Evolutionary conservation across 139 green algal species (phyloP), one percentile per base, ranked within the genome.

Genomic region (Bryopsis sp.): DNA sequence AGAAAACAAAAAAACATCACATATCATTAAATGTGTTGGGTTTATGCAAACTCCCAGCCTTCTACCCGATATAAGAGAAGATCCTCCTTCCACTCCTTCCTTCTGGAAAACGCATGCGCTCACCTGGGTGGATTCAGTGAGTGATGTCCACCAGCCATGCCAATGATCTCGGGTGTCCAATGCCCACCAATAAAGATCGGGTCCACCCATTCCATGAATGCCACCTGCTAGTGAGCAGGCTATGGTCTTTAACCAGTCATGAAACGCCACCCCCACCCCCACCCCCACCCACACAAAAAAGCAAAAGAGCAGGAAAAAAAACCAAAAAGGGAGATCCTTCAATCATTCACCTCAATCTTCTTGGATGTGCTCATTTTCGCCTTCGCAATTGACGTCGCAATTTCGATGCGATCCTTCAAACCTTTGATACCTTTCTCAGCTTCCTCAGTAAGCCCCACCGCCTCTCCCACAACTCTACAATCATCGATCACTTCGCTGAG

Each of bases 131-230:
- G 82, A 71, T 95, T 95, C 7, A 95, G 47, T 7, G 88, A 79
- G 72, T 92, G 86, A 22, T 33, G 26, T 19, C 73, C 84, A 7
- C 88, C 88, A 3, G 86, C 88, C 85, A 95, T 84, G 2, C 81
- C 47, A 6, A 95, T 87, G n/a, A 95, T 75, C 78, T 90, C 77
- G 1, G 88, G 88, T 28, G 88, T 95, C 88, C 88, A 95, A 71
- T 95, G 88, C 0, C 89, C 89, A 1, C 89, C 89, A 2, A 68
- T 64, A 28, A 93, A 95, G 5, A 96, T 73, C 0, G 89, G 89
- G 8, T 85, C 83, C 1, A 80, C 80, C 89, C 89, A 96, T 70
- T 96, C 89, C 35, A 90, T 26, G 39, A 94, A 90, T 0, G 79
- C 81, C n/a, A 95, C 84, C 72, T 75, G 57, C 22, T 48, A 70